Base-by-base conservation (phyloP, 495 filamentous ascomycete species). In the Rhizodiscina lignyota region DNA sequence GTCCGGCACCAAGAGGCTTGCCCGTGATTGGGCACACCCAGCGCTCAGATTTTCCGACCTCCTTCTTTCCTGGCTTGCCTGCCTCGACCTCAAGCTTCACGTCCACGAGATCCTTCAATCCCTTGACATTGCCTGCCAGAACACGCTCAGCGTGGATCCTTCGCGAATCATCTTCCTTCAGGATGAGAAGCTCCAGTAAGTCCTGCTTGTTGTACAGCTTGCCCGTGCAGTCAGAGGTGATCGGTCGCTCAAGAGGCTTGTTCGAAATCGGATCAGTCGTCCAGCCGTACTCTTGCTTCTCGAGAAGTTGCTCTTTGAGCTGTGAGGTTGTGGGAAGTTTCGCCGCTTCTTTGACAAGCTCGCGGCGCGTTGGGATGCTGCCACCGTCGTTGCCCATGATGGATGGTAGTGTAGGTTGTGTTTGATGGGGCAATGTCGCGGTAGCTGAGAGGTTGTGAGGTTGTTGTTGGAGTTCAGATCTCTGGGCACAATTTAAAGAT, bases 361-460 rank as follows among this genome's bases (percentile, higher is more conserved):
- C 89, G 35, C 89, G 79, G 21, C 89, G 83, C 32, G 77, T 94
- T 10, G 89, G 89, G 40, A 99, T 99, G 51, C 75, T 79, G 38
- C 80, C 87, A 46, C 89, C 87, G 51, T 96, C 87, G 56, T 94
- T 94, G 60, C 87, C 89, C 87, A 94, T 94, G 40, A 31, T 53
- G 39, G 21, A 57, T 59, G 39, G 59, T n/a, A n/a, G n/a, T n/a
- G n/a, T n/a, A n/a, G n/a, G n/a, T 61, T 21, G 48, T 55, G 23
- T n/a, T n/a, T n/a, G n/a, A n/a, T n/a, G n/a, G n/a, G n/a, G n/a
- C n/a, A n/a, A n/a, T n/a, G n/a, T n/a, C n/a, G n/a, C n/a, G n/a
- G n/a, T n/a, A n/a, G n/a, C n/a, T n/a, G n/a, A n/a, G n/a, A n/a
- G n/a, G n/a, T n/a, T n/a, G n/a, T n/a, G n/a, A n/a, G n/a, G n/a